Conservation (phyloP, 352 stramenopile genomes). For the Blastocystis sp. region DNA sequence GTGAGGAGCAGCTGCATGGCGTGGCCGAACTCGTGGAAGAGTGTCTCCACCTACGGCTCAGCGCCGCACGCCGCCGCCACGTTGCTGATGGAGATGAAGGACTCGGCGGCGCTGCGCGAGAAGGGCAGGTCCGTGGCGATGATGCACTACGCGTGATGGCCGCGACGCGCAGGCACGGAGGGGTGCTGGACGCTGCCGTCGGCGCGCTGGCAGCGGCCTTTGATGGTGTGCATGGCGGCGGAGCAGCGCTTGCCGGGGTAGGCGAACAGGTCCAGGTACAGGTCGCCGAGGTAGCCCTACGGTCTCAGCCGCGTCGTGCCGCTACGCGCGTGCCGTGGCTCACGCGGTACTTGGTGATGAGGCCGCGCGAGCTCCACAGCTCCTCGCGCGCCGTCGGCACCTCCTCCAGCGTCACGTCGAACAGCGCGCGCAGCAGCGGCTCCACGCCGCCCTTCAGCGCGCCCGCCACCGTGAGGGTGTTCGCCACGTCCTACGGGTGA, state of each 20-base stretch:
- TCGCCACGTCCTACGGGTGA: neutral
- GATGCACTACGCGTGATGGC: neutral
- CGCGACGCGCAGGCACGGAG: neutral
- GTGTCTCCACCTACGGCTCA: neutral
- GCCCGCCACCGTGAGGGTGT: neutral
- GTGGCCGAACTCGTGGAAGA: slow-evolving; percentile 62
- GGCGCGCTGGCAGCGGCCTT: neutral
- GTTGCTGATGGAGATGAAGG: neutral
- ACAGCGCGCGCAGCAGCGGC: slow-evolving; percentile 23
- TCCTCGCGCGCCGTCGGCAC: neutral
- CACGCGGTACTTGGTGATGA: slow-evolving; percentile 29
- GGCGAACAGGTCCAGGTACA: slow-evolving; percentile 49
- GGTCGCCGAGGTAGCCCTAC: slow-evolving; percentile 45
- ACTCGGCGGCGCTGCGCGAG: neutral
- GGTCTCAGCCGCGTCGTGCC: neutral
- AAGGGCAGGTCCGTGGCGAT: slow-evolving; percentile 25
- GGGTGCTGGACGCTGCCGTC: slow-evolving; percentile 14
- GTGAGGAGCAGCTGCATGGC: slow-evolving; percentile 65
- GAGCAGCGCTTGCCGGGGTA: slow-evolving; percentile 14
- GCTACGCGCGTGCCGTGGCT: slow-evolving; percentile 10
- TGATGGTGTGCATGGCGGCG: slow-evolving; percentile 55
- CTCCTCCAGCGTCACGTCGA: slow-evolving; percentile 20
- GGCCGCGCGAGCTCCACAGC: neutral
- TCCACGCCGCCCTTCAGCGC: slow-evolving; percentile 12
- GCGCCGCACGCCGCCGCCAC: neutral